Evolutionary conservation across 495 filamentous ascomycete genomes (phyloP).

Genomic region (Talaromyces wortmannii): DNA sequence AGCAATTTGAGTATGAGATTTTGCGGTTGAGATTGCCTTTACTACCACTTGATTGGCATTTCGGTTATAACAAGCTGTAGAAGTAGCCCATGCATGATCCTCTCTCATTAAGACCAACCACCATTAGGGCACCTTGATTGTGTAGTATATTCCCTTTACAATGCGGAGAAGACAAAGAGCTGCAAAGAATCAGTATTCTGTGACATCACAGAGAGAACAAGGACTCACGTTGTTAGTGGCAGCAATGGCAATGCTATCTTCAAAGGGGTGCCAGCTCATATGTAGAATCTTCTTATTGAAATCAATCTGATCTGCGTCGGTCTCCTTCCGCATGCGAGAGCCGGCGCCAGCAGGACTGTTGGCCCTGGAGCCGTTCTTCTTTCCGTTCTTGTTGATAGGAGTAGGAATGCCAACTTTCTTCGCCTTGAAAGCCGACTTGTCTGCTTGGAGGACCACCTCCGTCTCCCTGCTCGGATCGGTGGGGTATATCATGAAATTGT

Average conservation of each 20-base stretch:
- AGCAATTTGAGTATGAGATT: not conserved
- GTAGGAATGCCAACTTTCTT: constrained; percentile 99
- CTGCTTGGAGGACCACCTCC: constrained; percentile 93
- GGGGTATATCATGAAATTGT: constrained; percentile 99
- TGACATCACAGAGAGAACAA: not conserved
- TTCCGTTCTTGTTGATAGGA: constrained; percentile 79
- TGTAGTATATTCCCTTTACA: constrained; percentile 45
- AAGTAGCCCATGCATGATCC: not conserved
- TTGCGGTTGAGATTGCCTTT: not conserved
- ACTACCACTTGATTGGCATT: not conserved
- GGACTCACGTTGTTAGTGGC: constrained; percentile 95
- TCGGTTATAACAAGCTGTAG: not conserved
- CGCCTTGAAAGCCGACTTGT: constrained; percentile 98
- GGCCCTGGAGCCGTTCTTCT: constrained; percentile 72
- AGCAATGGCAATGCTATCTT: constrained; percentile 99
- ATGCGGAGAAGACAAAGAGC: constrained; percentile 98
- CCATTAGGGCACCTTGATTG: not conserved
- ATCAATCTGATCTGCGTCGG: constrained; percentile 98
- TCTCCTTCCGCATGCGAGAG: constrained; percentile 96
- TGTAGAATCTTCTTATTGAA: constrained; percentile 99
- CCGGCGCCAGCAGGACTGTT: constrained; percentile 88
- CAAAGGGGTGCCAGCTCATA: constrained; percentile 99
- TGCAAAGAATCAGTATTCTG: constrained; percentile 5
- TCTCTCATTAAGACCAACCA: not conserved
- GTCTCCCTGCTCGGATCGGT: constrained; percentile 93